These are phyloP conservation scores for Cubamyces sp. DNA, from an alignment of 768 basidiomycete genomes.

Conservation along the genomic window DNA sequence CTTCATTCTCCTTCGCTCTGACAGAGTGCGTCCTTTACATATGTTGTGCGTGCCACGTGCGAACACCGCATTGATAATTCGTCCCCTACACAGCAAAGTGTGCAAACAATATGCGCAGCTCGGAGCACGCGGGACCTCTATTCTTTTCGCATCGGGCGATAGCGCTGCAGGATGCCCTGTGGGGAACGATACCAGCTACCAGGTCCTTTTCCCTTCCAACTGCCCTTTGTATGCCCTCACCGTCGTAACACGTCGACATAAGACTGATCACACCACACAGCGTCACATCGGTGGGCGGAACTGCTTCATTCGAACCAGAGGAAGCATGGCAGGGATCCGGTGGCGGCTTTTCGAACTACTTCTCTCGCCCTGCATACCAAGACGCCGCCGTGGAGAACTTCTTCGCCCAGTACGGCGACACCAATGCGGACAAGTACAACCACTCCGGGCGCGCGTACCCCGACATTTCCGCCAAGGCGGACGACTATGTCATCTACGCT, in stretches of 20 bases:
- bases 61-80: background rate
- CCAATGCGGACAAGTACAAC: constrained; percentile 36
- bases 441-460: constrained; percentile 49
- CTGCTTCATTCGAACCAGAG: constrained; percentile 34
- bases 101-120: constrained; percentile 41
- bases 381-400: constrained; percentile 40
- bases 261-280: constrained; percentile 22
- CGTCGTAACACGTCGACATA: background rate
- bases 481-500: constrained; percentile 30
- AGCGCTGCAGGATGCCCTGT: constrained; percentile 35
- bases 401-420: constrained; percentile 37
- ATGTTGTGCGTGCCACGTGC: background rate
- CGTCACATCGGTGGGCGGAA: constrained; percentile 42
- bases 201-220: constrained; percentile 40
- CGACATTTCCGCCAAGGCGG: constrained; percentile 49
- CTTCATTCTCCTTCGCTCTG: constrained; percentile 22
- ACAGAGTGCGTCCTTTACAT: constrained; percentile 28
- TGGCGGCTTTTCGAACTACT: constrained; percentile 43
- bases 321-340: constrained; percentile 36
- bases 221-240: constrained; percentile 38
- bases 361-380: constrained; percentile 44
- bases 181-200: constrained; percentile 35
- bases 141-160: constrained; percentile 44
- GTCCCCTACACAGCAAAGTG: constrained; percentile 27
- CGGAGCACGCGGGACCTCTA: constrained; percentile 40